Percentiles rank a stretch among this genome's conserved stretches.
Conservation (phyloP, 495 filamentous ascomycete genomes). For the Aspergillus nanangensis region DNA sequence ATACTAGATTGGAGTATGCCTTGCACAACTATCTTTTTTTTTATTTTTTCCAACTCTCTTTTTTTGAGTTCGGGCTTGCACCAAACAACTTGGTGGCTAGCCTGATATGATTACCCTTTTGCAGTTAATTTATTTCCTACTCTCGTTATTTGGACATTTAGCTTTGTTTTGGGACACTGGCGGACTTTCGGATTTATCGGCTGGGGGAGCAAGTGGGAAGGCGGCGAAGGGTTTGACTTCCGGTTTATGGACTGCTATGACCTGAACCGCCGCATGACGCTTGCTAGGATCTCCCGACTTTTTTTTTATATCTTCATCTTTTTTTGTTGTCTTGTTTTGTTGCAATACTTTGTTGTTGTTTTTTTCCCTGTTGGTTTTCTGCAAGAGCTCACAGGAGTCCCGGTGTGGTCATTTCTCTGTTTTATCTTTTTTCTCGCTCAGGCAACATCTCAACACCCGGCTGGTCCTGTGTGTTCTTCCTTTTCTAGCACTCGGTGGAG, state of each 20-base stretch:
- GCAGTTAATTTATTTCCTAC: conserved; percentile 16
- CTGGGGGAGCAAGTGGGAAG: conserved; percentile 29
- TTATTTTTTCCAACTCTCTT: conserved; percentile 1
- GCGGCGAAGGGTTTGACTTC: conserved; percentile 30
- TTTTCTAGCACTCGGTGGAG: conserved; percentile 42
- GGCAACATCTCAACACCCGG: conserved; percentile 42
- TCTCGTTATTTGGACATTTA: conserved; percentile 22
- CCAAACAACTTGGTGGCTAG: background rate
- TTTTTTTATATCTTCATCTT: conserved; percentile 22
- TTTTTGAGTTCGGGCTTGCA: background rate
- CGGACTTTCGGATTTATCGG: conserved; percentile 21
- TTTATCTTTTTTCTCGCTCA: conserved; percentile 28
- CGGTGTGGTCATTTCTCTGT: conserved; percentile 39
- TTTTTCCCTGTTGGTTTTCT: conserved; percentile 10
- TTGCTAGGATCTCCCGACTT: conserved; percentile 34
- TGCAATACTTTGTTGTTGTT: conserved; percentile 17
- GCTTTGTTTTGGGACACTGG: conserved; percentile 33
- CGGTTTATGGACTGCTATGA: conserved; percentile 21
- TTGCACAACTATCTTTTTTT: background rate
- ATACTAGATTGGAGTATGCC: conserved; percentile 27
- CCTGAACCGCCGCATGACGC: conserved; percentile 32
- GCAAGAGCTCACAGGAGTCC: conserved; percentile 44
- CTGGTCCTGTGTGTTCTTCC: conserved; percentile 49
- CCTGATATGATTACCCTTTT: conserved; percentile 1
- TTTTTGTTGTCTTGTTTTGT: conserved; percentile 13